Evolutionary conservation across 2,329 filamentous ascomycete genomes (phyloP).

Genomic region (Claviceps spartinae): DNA sequence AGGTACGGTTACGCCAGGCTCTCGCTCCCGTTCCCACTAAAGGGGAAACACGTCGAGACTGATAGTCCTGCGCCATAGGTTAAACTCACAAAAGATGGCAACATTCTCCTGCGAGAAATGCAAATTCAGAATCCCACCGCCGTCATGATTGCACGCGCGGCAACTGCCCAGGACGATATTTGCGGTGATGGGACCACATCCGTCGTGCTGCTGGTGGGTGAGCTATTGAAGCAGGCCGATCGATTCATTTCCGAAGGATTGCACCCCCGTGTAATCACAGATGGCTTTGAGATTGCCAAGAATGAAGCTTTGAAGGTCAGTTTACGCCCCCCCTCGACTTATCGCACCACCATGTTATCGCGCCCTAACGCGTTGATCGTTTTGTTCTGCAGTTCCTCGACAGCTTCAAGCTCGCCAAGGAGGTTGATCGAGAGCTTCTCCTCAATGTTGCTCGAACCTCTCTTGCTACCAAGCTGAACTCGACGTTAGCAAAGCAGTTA

Average conservation of each 20-base stretch:
- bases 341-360: too few relatives aligned
- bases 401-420: slow-evolving; percentile 74
- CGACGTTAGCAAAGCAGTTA: slow-evolving; percentile 74
- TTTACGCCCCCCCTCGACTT: background rate
- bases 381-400: slow-evolving; percentile 63
- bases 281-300: slow-evolving; percentile 96
- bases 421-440: slow-evolving; percentile 87
- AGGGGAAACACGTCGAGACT: slow-evolving; percentile 14
- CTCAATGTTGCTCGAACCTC: slow-evolving; percentile 89
- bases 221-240: slow-evolving; percentile 94
- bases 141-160: slow-evolving; percentile 69
- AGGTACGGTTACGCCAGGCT: slow-evolving; percentile 31
- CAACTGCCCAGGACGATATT: slow-evolving; percentile 96
- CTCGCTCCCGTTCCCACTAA: slow-evolving; percentile 17
- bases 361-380: background rate
- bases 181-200: slow-evolving; percentile 96
- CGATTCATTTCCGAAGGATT: slow-evolving; percentile 94
- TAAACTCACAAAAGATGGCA: slow-evolving; percentile 98
- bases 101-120: slow-evolving; percentile 65
- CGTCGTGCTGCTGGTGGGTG: slow-evolving; percentile 86
- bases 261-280: slow-evolving; percentile 90
- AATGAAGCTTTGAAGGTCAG: slow-evolving; percentile 71
- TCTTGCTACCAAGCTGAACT: slow-evolving; percentile 88
- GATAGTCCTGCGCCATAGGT: slow-evolving; percentile 43
- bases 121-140: slow-evolving; percentile 99